These are phyloP conservation scores for Polyrhizophydium stewartii DNA, from an alignment of 371 early-diverging fungal species.

Conservation along the genomic window DNA sequence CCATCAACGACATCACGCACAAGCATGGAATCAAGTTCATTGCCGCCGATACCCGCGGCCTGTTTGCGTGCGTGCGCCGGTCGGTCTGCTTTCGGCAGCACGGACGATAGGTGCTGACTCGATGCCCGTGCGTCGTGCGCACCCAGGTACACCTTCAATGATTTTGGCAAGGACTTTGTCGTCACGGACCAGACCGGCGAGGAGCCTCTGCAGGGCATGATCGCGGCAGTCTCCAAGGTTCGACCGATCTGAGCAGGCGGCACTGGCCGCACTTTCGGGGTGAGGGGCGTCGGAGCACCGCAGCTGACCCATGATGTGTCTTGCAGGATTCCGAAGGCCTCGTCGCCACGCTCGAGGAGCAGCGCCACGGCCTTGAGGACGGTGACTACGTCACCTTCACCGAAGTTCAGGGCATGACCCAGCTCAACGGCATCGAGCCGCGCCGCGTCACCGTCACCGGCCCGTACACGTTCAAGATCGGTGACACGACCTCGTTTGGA, in stretches of 20 bases:
- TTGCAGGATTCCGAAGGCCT: conserved; percentile 74
- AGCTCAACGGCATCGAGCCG: conserved; percentile 79
- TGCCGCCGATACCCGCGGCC: conserved; percentile 87
- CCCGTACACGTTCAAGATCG: conserved; percentile 94
- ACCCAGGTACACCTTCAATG: conserved; percentile 78
- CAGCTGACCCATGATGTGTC: background rate
- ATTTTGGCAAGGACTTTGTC: conserved; percentile 91
- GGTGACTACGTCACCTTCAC: conserved; percentile 94
- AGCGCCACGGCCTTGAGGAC: conserved; percentile 94
- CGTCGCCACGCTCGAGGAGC: conserved; percentile 94
- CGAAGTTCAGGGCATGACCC: conserved; percentile 90
- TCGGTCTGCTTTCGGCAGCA: too few species aligned
- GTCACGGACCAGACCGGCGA: conserved; percentile 95
- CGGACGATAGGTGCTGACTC: background rate
- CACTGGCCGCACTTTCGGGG: too few species aligned
- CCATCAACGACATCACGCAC: conserved; percentile 86
- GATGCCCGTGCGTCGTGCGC: background rate
- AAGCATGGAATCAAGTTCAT: conserved; percentile 87
- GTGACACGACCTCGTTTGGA: conserved; percentile 74
- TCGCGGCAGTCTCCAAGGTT: conserved; percentile 82
- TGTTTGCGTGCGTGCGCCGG: conserved; percentile 78
- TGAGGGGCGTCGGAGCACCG: background rate
- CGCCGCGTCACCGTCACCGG: conserved; percentile 82
- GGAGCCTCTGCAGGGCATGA: conserved; percentile 88
- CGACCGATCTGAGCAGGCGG: too few species aligned